These are phyloP conservation scores for Arthroderma uncinatum DNA, from an alignment of 2,329 filamentous ascomycete species.

Conservation along the genomic window DNA sequence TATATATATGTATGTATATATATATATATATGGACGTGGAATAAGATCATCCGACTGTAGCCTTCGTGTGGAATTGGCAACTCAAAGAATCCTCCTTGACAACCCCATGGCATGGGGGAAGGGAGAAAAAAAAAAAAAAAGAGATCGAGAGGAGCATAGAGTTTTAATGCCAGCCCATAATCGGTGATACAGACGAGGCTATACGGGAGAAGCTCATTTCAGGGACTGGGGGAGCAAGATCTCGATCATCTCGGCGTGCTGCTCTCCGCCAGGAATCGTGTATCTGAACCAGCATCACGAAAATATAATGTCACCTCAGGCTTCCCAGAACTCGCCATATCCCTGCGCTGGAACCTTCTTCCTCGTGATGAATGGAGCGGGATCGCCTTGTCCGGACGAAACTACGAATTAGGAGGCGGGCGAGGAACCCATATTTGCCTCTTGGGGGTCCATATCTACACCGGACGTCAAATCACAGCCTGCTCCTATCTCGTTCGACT, in stretches of 20 bases:
- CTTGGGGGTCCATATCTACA: not conserved
- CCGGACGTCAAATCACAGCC: not conserved
- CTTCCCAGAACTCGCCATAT: not conserved
- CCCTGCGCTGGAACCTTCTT: not conserved
- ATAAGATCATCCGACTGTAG: conserved; percentile 27
- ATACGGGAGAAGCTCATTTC: not conserved
- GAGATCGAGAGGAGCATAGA: not conserved
- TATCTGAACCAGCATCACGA: not conserved
- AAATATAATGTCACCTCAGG: not conserved
- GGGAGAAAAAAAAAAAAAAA: not conserved
- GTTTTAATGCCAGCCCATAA: not conserved
- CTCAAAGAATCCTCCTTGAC: conserved; percentile 23
- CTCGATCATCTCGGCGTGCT: not conserved
- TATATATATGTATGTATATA: too few relatives aligned
- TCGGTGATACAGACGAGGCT: not conserved
- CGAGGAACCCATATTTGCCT: not conserved
- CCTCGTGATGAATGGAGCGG: not conserved
- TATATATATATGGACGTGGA: not conserved
- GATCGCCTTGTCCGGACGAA: not conserved
- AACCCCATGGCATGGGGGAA: not conserved
- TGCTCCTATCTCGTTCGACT: not conserved
- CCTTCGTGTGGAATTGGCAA: conserved; percentile 40
- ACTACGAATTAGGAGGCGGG: not conserved
- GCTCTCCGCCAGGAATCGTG: not conserved
- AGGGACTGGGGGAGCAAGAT: not conserved